These are phyloP conservation scores for Pseudogymnoascus verrucosus DNA, from an alignment of 2,329 filamentous ascomycete genomes.

Conservation along the genomic window DNA sequence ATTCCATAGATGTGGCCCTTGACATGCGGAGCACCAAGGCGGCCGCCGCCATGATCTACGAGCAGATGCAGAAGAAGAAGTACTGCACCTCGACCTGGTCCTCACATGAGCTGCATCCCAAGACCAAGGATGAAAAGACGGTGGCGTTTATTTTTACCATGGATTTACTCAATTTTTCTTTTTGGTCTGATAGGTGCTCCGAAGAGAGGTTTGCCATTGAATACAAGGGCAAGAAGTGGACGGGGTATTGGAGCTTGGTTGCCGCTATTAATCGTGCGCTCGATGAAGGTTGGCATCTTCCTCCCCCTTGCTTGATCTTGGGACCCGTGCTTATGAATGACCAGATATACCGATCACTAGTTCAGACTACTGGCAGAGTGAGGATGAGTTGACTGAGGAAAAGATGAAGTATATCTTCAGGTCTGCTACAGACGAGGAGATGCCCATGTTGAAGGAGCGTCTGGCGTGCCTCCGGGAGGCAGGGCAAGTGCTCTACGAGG, in stretches of 20 bases:
- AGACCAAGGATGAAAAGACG: constrained; percentile 67
- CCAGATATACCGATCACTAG: constrained; percentile 80
- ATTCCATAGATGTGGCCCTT: constrained; percentile 85
- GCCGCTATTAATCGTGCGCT: constrained; percentile 79
- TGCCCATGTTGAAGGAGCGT: constrained; percentile 74
- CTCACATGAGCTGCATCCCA: constrained; percentile 82
- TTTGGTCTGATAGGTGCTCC: constrained; percentile 67
- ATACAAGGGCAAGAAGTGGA: constrained; percentile 76
- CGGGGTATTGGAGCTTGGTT: constrained; percentile 91
- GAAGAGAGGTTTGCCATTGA: constrained; percentile 75
- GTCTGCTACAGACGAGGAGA: constrained; percentile 76
- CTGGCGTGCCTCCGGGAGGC: constrained; percentile 76
- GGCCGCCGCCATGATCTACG: constrained; percentile 71
- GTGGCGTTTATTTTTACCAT: constrained; percentile 94
- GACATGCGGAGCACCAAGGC: constrained; percentile 75
- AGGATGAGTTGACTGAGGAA: constrained; percentile 67
- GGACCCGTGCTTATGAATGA: constrained; percentile 16
- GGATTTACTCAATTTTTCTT: constrained; percentile 94
- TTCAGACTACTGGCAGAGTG: constrained; percentile 76
- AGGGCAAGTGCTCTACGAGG: constrained; percentile 69
- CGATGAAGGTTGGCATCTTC: constrained; percentile 60
- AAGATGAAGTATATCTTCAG: constrained; percentile 72
- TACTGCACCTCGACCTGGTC: constrained; percentile 86
- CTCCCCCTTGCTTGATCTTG: constrained; percentile 1
- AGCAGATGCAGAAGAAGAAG: constrained; percentile 71